Evolutionary conservation across 2,329 filamentous ascomycete genomes (phyloP).

Genomic region (Colletotrichum sidae): DNA sequence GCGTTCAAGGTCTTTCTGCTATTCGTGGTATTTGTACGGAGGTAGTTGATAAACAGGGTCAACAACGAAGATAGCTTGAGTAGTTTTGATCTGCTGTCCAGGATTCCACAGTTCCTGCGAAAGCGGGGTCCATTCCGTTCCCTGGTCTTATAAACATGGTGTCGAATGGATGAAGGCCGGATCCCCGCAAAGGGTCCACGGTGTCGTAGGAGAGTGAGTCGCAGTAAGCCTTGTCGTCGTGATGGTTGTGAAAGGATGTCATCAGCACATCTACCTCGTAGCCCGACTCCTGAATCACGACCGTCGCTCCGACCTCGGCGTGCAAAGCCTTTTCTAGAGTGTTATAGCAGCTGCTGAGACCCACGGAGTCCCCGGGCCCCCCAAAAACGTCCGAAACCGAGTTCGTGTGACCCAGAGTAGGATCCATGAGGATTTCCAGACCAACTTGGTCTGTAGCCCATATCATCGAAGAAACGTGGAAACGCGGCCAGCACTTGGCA

Average conservation of each 20-base stretch:
- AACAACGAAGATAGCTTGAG: too few species aligned
- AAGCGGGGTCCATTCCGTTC: too few species aligned
- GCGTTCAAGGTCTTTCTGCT: too few species aligned
- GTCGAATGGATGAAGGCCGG: slow-evolving; percentile 51
- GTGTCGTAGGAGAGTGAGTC: slow-evolving; percentile 28
- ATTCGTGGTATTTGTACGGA: too few species aligned
- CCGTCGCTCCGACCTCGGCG: slow-evolving; percentile 47
- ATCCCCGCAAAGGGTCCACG: slow-evolving; percentile 43
- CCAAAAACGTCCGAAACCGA: slow-evolving; percentile 41
- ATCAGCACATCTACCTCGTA: slow-evolving; percentile 50
- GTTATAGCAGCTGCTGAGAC: slow-evolving; percentile 45
- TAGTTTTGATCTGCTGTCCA: too few species aligned
- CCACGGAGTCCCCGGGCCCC: slow-evolving; percentile 41
- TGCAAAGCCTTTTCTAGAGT: slow-evolving; percentile 43
- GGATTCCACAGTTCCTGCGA: too few species aligned
- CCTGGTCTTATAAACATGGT: slow-evolving; percentile 45
- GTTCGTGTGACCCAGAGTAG: slow-evolving; percentile 23
- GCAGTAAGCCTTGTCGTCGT: slow-evolving; percentile 18
- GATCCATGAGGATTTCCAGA: slow-evolving; percentile 49
- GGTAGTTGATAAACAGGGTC: too few species aligned
- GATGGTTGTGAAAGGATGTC: slow-evolving; percentile 42
- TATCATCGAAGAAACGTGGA: slow-evolving; percentile 52
- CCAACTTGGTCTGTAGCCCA: slow-evolving; percentile 52
- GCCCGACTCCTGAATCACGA: slow-evolving; percentile 43
- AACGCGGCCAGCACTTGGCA: slow-evolving; percentile 47